Conservation (phyloP, 106 monocot genomes). For the Allium fistulosum region DNA sequence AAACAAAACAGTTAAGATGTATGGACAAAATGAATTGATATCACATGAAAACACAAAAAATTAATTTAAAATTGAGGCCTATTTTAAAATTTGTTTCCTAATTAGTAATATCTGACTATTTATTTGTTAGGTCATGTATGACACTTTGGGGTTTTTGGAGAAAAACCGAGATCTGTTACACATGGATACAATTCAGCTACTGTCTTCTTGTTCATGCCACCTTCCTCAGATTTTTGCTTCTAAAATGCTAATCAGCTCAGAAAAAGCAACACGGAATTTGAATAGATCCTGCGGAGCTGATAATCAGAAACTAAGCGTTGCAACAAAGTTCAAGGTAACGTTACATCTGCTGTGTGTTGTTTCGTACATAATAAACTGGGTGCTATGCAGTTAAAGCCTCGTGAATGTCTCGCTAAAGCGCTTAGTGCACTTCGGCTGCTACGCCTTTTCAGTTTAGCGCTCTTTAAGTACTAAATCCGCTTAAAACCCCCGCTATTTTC, state of each 20-base stretch:
- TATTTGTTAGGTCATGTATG: constrained; percentile 64
- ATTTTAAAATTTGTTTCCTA: neutral
- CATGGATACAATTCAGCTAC: constrained; percentile 84
- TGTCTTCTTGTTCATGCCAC: constrained; percentile 62
- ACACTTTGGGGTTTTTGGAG: constrained; percentile 88
- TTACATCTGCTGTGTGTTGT: too few species aligned
- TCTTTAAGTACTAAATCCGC: too few species aligned
- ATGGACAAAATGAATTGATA: too few species aligned
- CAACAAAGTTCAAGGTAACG: constrained; percentile 88
- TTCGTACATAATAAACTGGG: too few species aligned
- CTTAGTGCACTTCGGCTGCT: too few species aligned
- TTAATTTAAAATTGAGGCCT: too few species aligned
- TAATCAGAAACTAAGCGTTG: constrained; percentile 90
- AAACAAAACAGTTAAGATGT: too few species aligned
- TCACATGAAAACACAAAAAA: too few species aligned
- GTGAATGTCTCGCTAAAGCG: too few species aligned
- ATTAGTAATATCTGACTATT: neutral
- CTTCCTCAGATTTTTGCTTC: constrained; percentile 87
- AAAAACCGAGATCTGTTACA: constrained; percentile 92
- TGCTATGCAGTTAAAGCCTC: too few species aligned
- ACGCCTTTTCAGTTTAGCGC: too few species aligned
- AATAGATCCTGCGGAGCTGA: constrained; percentile 60
- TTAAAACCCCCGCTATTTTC: too few species aligned
- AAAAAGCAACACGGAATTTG: constrained; percentile 16
- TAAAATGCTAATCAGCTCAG: constrained; percentile 65